These are phyloP conservation scores for Babesia ovis DNA, from an alignment of 169 alveolate species.

Conservation along the genomic window DNA sequence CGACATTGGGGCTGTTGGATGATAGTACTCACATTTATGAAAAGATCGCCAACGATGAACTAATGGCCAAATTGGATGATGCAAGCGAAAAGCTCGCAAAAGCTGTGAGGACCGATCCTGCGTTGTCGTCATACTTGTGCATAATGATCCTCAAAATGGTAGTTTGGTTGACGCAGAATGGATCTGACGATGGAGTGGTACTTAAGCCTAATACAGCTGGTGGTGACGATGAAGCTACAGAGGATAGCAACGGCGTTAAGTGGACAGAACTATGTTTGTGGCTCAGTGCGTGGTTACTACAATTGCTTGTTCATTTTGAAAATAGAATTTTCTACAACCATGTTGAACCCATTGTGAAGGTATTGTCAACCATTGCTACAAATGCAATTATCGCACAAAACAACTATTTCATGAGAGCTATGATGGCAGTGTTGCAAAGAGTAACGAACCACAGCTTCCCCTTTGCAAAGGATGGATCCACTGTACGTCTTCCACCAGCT, in stretches of 20 bases:
- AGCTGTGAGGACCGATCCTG: constrained; percentile 12
- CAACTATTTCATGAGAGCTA: constrained; percentile 31
- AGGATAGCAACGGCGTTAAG: background rate
- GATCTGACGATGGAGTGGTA: background rate
- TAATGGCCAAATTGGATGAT: background rate
- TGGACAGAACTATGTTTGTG: constrained; percentile 25
- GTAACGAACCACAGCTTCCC: constrained; percentile 42
- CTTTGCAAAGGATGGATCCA: constrained; percentile 13
- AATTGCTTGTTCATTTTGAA: constrained; percentile 53
- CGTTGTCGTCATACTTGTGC: constrained; percentile 23
- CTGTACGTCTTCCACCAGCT: background rate
- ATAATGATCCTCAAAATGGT: constrained; percentile 29
- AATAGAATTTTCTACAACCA: constrained; percentile 39
- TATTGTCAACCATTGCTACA: constrained; percentile 41
- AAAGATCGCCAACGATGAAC: background rate
- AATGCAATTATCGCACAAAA: constrained; percentile 12
- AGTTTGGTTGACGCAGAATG: constrained; percentile 36
- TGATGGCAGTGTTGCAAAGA: constrained; percentile 53
- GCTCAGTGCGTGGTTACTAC: constrained; percentile 61
- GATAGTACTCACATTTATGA: background rate
- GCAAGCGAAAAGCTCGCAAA: background rate
- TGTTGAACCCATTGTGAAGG: constrained; percentile 48
- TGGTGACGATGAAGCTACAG: background rate
- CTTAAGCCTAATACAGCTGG: background rate
- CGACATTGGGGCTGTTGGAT: constrained; percentile 11